phyloP scores from a whole-genome alignment of 208 protist genomes.

The Acanthamoeba healyi region DNA sequence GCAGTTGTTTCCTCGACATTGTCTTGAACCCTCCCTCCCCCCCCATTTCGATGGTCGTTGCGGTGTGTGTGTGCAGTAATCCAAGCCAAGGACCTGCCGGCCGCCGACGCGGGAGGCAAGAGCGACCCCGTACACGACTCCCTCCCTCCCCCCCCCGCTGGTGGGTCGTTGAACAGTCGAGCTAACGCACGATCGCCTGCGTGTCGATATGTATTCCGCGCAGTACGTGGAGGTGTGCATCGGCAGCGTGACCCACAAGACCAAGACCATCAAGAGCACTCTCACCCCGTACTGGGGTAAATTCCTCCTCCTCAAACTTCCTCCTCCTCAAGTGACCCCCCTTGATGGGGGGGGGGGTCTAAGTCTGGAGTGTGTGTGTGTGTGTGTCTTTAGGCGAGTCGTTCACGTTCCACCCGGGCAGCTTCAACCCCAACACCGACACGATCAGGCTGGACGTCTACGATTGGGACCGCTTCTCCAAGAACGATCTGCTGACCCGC shows the following conservation, averaged over 20 bases:
- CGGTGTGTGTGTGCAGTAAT: neutral
- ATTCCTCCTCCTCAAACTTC: neutral
- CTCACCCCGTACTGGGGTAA: neutral
- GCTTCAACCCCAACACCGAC: slow-evolving; percentile 5
- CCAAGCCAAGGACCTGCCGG: neutral
- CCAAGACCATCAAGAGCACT: neutral
- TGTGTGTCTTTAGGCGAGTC: neutral
- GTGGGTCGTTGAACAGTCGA: too few species aligned
- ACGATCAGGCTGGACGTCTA: neutral
- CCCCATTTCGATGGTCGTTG: too few species aligned
- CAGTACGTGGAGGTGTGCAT: neutral
- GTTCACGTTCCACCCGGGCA: neutral
- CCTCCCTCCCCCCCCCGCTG: too few species aligned
- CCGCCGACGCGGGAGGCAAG: neutral
- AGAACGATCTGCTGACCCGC: neutral
- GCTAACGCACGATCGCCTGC: too few species aligned
- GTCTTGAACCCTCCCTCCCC: too few species aligned
- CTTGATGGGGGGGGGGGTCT: too few species aligned
- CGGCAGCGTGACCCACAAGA: neutral
- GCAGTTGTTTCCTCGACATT: too few species aligned
- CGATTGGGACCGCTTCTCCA: neutral
- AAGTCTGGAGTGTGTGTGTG: too few species aligned
- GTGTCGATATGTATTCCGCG: too few species aligned
- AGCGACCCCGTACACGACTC: neutral
- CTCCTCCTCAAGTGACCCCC: neutral